Base-by-base conservation (phyloP, 441 rosid genomes). In the Metrosideros polymorpha region DNA sequence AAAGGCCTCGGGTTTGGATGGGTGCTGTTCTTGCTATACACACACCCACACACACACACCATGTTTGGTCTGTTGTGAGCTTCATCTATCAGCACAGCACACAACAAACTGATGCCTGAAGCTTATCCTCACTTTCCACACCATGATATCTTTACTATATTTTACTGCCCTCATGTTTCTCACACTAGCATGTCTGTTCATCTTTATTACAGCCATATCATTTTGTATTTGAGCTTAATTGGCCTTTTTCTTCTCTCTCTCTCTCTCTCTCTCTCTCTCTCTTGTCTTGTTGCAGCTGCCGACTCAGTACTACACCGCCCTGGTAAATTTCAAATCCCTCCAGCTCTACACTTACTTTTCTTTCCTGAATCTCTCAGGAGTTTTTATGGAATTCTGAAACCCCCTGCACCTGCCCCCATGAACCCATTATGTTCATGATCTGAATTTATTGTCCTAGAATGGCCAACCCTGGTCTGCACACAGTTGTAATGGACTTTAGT, bases 291-390 rank as follows among this genome's bases (percentile, higher is more conserved):
- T 91, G 96, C 97, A 97, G 98, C 84, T 97, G 89, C 99, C 99
- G 57, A 97, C 99, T 85, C 99, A 97, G 90, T 88, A 86, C 89
- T 97, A 94, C 94, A 95, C 99, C 32, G 99, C 99, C 63, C 89
- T 96, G 92, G 98, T 96, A 92, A 90, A 51, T 14, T 82, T 15
- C 47, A 47, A 24, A 7, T 82, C n/a, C 83, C 84, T 84, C 27
- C 39, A 8, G 27, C 55, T n/a, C 14, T 49, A 30, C 55, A 27
- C 54, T 32, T 82, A 55, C n/a, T 51, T 82, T 39, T 66, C 12
- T 24, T 66, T 35, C 47, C 77, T 2, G 45, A 66, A 35, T 19
- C 27, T 9, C 35, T 35, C 77, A 35, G n/a, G 19, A 66, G 43
- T 24, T 66, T 35, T 39, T 9, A 22, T 35, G 27, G 14, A 19